Conservation (phyloP, 495 filamentous ascomycete genomes). For the Neurospora tetrasperma region DNA sequence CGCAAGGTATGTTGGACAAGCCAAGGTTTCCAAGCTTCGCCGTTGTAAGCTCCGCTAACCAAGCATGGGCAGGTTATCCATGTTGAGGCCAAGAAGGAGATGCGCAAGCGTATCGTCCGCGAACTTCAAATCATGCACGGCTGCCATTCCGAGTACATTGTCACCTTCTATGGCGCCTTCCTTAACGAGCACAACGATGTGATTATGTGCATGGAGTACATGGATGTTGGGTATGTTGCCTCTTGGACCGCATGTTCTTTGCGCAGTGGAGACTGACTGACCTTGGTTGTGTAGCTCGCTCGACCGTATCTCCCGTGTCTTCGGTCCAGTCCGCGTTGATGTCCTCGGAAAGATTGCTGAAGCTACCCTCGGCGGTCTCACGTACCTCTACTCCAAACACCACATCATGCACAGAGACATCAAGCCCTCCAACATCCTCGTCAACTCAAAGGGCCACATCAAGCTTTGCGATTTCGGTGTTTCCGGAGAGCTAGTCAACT, state of each 20-base stretch:
- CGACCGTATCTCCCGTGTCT: slow-evolving; percentile 85
- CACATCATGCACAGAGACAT: slow-evolving; percentile 98
- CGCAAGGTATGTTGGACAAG: slow-evolving; percentile 62
- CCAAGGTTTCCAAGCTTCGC: neutral
- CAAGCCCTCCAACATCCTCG: slow-evolving; percentile 93
- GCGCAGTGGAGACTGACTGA: slow-evolving; percentile 32
- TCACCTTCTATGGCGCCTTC: slow-evolving; percentile 95
- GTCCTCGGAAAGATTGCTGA: slow-evolving; percentile 98
- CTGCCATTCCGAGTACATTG: slow-evolving; percentile 91
- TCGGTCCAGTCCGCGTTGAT: slow-evolving; percentile 93
- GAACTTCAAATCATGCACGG: slow-evolving; percentile 98
- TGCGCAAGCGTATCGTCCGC: slow-evolving; percentile 89
- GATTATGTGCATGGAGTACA: slow-evolving; percentile 99
- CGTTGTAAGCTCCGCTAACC: neutral
- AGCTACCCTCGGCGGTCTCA: slow-evolving; percentile 86
- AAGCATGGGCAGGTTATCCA: slow-evolving; percentile 70
- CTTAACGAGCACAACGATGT: slow-evolving; percentile 92
- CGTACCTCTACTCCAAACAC: slow-evolving; percentile 87
- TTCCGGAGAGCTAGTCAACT: slow-evolving; percentile 91
- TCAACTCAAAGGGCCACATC: slow-evolving; percentile 88
- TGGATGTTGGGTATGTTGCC: slow-evolving; percentile 84
- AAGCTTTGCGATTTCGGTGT: slow-evolving; percentile 98
- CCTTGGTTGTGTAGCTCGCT: slow-evolving; percentile 54
- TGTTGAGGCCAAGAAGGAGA: slow-evolving; percentile 92
- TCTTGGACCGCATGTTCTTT: neutral